Evolutionary conservation across 768 basidiomycete genomes (phyloP).

Genomic region (Trametes punicea): DNA sequence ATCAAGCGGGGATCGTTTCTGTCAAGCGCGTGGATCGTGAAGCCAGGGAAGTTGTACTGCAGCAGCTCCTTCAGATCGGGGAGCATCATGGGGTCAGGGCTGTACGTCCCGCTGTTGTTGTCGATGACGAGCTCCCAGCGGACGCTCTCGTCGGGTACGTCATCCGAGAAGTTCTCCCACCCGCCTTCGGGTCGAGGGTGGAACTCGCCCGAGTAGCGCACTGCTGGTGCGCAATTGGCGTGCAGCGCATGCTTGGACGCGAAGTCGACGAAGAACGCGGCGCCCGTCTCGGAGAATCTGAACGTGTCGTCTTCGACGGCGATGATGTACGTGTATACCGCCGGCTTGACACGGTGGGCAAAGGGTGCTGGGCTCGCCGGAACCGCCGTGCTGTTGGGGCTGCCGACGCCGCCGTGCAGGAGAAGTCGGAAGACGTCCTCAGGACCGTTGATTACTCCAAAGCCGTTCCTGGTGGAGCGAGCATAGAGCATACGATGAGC

Average conservation of each 20-base stretch:
- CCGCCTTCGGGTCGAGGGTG: constrained; percentile 70
- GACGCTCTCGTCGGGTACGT: constrained; percentile 49
- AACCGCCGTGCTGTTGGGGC: background rate
- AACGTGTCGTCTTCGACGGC: constrained; percentile 70
- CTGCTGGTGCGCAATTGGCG: constrained; percentile 61
- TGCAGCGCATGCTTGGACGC: constrained; percentile 86
- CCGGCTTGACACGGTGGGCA: constrained; percentile 64
- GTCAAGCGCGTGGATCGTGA: constrained; percentile 53
- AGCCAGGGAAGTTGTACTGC: constrained; percentile 71
- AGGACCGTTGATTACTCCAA: constrained; percentile 52
- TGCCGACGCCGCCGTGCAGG: constrained; percentile 41
- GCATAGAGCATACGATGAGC: constrained; percentile 76
- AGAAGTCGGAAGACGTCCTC: constrained; percentile 46
- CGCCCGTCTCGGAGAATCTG: constrained; percentile 84
- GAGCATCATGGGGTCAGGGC: constrained; percentile 63
- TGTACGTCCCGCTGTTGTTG: constrained; percentile 84
- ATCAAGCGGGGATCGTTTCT: constrained; percentile 52
- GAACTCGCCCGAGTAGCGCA: constrained; percentile 77
- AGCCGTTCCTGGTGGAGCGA: constrained; percentile 56
- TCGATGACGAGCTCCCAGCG: constrained; percentile 83
- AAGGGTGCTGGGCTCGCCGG: constrained; percentile 16
- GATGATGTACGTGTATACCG: constrained; percentile 85
- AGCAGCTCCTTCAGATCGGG: constrained; percentile 59
- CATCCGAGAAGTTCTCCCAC: constrained; percentile 61
- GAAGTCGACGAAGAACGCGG: constrained; percentile 84